These are phyloP conservation scores for Plasmodium malariae DNA, from an alignment of 169 alveolate species.

Conservation along the genomic window DNA sequence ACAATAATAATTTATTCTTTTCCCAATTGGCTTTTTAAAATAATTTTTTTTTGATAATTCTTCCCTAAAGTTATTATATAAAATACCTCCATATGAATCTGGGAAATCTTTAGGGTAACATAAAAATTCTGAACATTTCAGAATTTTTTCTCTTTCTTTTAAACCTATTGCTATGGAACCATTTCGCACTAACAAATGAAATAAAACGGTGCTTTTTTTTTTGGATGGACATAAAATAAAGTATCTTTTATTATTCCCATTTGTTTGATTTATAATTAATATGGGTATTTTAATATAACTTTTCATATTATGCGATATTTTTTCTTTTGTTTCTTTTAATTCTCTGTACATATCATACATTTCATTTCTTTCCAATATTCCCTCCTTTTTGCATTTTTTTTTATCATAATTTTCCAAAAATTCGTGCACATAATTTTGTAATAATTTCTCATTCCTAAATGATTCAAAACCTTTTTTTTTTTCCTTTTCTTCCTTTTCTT, in stretches of 20 bases:
- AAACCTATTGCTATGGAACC: constrained; percentile 74
- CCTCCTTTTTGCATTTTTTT: background rate
- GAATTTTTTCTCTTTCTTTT: constrained; percentile 71
- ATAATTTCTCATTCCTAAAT: background rate
- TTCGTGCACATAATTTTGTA: constrained; percentile 24
- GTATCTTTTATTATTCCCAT: constrained; percentile 46
- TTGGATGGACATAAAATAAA: constrained; percentile 68
- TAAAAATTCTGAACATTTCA: constrained; percentile 48
- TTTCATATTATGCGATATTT: constrained; percentile 17
- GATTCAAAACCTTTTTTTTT: background rate
- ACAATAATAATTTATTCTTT: constrained; percentile 71
- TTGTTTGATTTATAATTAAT: constrained; percentile 41
- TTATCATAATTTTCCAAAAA: background rate
- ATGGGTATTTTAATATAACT: constrained; percentile 58
- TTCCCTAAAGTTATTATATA: constrained; percentile 49
- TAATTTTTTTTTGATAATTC: constrained; percentile 23
- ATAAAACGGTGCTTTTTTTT: constrained; percentile 58
- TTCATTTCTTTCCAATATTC: background rate
- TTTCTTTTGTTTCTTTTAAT: constrained; percentile 39
- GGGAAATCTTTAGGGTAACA: constrained; percentile 73
- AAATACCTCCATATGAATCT: constrained; percentile 46
- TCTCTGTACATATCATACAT: background rate
- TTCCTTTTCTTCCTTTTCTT: background rate
- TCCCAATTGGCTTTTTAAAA: constrained; percentile 68
- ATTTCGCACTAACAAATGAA: constrained; percentile 49